Evolutionary conservation across 176 grass and related monocot species (phyloP).

Genomic region (Oryza glumipatula): DNA sequence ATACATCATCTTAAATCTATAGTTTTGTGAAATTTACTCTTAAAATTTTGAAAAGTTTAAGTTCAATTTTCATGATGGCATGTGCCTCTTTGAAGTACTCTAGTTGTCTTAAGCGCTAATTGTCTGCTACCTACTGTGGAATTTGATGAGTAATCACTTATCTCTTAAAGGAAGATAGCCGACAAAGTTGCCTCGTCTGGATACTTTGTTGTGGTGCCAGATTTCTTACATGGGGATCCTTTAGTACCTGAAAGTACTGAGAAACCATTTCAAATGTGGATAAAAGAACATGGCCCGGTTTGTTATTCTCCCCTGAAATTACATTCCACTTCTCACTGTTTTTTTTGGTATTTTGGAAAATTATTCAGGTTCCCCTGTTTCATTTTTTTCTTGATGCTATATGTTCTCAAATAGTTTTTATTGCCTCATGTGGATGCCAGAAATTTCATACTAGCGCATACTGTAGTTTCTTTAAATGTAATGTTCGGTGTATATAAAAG

Average conservation of each 20-base stretch:
- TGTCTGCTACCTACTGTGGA: neutral
- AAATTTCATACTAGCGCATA: neutral
- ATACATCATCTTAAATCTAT: too few relatives aligned
- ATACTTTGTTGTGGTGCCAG: slow-evolving; percentile 74
- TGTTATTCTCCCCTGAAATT: neutral
- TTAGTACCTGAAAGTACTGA: slow-evolving; percentile 48
- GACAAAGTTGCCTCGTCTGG: slow-evolving; percentile 68
- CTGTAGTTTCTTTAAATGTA: neutral
- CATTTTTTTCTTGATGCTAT: neutral
- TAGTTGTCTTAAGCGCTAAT: neutral
- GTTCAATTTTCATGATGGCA: neutral
- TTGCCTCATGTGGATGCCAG: neutral
- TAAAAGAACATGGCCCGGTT: slow-evolving; percentile 61
- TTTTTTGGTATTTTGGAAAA: neutral
- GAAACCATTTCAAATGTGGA: slow-evolving; percentile 50
- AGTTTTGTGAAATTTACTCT: too few relatives aligned
- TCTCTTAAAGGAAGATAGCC: slow-evolving; percentile 70
- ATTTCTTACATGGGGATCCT: slow-evolving; percentile 76
- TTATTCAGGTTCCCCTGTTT: neutral
- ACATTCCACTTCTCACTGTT: neutral
- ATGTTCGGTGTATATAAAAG: neutral
- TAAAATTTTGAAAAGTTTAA: neutral
- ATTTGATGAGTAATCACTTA: slow-evolving; percentile 9
- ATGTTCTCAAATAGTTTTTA: neutral
- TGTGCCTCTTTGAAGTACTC: neutral